Evolutionary conservation across 768 basidiomycete genomes (phyloP), one percentile per base, ranked within the genome.

Genomic region (Leucosporidium yakuticum): DNA sequence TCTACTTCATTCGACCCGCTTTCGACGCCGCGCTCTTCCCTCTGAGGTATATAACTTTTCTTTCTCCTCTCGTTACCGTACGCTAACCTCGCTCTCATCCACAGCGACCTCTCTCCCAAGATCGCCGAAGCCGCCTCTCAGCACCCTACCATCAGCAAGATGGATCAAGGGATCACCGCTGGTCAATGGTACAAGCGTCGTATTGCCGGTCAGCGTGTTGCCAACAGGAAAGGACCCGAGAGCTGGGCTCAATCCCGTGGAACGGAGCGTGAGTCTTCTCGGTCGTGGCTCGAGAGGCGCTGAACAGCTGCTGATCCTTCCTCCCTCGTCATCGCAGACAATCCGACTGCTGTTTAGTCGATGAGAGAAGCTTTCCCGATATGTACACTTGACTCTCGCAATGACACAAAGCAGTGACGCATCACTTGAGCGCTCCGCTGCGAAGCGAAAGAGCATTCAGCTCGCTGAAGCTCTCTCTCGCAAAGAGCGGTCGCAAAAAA

Each of bases 141-240:
- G 27, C 12, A 31, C 54, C 27, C 11, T 11, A 31, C 54, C 4
- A 32, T 55, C 27, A 29, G 54, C 27, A 55, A 14, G 25, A 55
- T 55, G 54, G 54, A 55, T 32, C 25, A 56, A 50, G 63, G 55
- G 4, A 39, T 57, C 34, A 71, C 70, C 2, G 70, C 70, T 9
- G 66, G 66, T 0, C 21, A 56, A 19, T 71, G 70, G 70, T 68
- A 58, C 66, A 49, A 62, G 56, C 32, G 66, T 2, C 39, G 66
- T 1, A 54, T 71, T 9, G n/a, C 12, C 2, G 29, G 49, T 0
- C 70, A 71, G 62, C 32, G 70, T 4, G 63, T 34, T 7, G 63
- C 63, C 25, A 71, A 71, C 64, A 39, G 70, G n/a, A 68, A 64
- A n/a, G 70, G 70, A 6, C 70, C 67, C 7, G 67, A 68, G 48